Conservation (phyloP, 106 monocot species). For the Triglochin maritima region DNA sequence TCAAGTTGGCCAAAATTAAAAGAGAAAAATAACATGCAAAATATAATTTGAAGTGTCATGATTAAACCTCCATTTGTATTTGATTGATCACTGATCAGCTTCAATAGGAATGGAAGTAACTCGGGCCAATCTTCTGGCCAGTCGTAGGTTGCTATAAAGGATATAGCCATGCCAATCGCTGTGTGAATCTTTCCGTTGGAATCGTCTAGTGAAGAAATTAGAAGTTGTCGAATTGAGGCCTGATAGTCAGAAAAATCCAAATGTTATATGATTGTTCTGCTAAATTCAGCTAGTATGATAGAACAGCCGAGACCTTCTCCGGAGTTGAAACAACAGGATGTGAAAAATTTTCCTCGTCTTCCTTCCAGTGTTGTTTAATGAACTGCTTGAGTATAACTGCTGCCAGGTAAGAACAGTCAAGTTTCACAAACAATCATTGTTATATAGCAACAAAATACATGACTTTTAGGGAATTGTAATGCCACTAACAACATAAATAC, state of each 20-base stretch:
- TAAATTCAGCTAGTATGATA: background rate
- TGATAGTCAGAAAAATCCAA: slow-evolving; percentile 16
- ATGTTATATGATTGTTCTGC: too few relatives aligned
- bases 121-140: slow-evolving; percentile 99
- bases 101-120: slow-evolving; percentile 70
- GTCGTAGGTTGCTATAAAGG: slow-evolving; percentile 75
- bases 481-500: too few relatives aligned
- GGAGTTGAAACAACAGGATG: slow-evolving; percentile 58
- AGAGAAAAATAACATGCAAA: too few relatives aligned
- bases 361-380: slow-evolving; percentile 94
- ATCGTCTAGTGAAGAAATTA: slow-evolving; percentile 69
- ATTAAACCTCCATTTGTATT: slow-evolving; percentile 69
- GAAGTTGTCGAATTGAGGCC: slow-evolving; percentile 59
- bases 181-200: slow-evolving; percentile 80
- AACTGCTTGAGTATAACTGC: slow-evolving; percentile 94
- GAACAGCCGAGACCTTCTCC: slow-evolving; percentile 56
- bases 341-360: slow-evolving; percentile 72
- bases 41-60: slow-evolving; percentile 2
- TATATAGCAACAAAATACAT: background rate
- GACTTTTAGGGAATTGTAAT: too few relatives aligned
- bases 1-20: too few relatives aligned
- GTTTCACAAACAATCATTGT: slow-evolving; percentile 9
- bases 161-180: slow-evolving; percentile 78
- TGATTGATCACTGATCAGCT: slow-evolving; percentile 50
- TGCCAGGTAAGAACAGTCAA: slow-evolving; percentile 66